Base-by-base conservation (phyloP, 495 filamentous ascomycete genomes). In the Thermothielavioides terrestris region DNA sequence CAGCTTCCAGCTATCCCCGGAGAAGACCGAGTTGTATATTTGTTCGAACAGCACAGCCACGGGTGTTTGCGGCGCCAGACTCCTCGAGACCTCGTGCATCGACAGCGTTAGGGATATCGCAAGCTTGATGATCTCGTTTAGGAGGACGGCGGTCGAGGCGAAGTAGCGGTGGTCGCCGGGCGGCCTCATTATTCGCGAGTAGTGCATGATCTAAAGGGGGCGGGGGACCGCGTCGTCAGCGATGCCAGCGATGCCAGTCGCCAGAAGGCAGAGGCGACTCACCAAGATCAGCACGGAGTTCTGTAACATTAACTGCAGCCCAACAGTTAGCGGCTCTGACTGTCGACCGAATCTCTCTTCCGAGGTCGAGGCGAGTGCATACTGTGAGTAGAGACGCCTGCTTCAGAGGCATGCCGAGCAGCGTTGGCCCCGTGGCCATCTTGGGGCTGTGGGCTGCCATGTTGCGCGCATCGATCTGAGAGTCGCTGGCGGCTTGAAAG, bases 1-100 rank as follows among this genome's bases (percentile, higher is more conserved):
- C 54, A 98, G 63, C 66, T 96, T 96, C 92, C 92, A 98, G 58
- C 88, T 87, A 56, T 98, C 92, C n/a, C 85, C 82, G 3, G 85
- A 84, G 62, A 96, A 95, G 0, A 95, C 83, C 12, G 84, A 79
- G 39, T 74, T 78, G 56, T 78, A 83, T n/a, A 97, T 79, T 53
- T 86, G 81, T 53, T 79, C 79, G 66, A 94, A 83, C 20, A 95
- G 76, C 20, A 85, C 81, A 3, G 86, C 85, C 22, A 83, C 83
- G 8, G 91, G 84, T 41, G 87, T 83, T 6, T 84, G 81, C 5
- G 87, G 80, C 10, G 86, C 80, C 15, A 85, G 73, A 27, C 79
- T 81, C 58, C 78, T 76, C 25, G 87, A 88, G 42, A 86, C 85
- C 58, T 96, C 89, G 73, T 89, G 88, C 45, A 94, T 75, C 3